Conservation (phyloP, 2,329 filamentous ascomycete genomes). For the Apiospora kogelbergensis region DNA sequence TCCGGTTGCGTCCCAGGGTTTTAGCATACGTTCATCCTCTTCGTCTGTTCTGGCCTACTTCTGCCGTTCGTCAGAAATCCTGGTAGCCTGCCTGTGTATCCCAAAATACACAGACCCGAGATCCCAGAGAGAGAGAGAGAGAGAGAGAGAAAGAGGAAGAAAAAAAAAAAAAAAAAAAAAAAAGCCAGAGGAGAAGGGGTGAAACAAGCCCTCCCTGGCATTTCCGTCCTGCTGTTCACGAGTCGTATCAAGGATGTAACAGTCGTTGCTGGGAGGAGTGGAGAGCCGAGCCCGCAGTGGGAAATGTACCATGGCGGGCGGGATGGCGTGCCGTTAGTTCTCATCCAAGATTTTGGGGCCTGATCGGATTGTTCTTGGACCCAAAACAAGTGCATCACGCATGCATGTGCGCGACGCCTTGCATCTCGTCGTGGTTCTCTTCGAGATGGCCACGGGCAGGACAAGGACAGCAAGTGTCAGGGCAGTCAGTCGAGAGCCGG, state of each 20-base stretch:
- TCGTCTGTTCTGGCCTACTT: neutral
- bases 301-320: neutral
- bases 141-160: neutral
- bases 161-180: neutral
- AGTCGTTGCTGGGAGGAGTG: neutral
- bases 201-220: slow-evolving; percentile 10
- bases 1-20: neutral
- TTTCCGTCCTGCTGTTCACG: slow-evolving; percentile 4
- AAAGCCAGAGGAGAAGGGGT: neutral
- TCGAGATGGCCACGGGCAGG: too few relatives aligned
- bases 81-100: too few relatives aligned
- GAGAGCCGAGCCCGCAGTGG: too few relatives aligned
- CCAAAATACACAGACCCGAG: too few relatives aligned
- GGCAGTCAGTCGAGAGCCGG: too few relatives aligned
- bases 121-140: neutral
- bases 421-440: too few relatives aligned
- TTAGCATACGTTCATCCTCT: neutral
- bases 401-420: neutral
- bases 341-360: neutral
- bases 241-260: slow-evolving; percentile 10
- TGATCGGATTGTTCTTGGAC: neutral
- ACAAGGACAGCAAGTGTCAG: neutral
- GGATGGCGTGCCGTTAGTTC: neutral
- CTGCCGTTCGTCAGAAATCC: too few relatives aligned
- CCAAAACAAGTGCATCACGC: neutral